Conservation (phyloP, 768 basidiomycete species). For the Rhodotorula toruloides region DNA sequence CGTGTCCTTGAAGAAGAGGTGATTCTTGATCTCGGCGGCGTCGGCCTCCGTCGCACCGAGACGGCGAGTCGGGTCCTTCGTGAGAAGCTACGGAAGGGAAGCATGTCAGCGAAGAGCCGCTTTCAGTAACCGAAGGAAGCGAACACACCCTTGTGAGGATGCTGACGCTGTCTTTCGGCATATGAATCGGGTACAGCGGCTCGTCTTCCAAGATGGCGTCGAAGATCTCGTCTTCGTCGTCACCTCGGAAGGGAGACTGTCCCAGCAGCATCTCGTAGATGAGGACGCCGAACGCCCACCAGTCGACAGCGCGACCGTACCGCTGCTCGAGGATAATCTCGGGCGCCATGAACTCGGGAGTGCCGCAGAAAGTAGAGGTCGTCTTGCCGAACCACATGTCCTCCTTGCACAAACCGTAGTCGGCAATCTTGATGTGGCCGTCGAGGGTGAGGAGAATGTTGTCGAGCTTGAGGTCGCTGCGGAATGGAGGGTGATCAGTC, state of each 20-base stretch:
- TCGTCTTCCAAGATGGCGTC: constrained; percentile 98
- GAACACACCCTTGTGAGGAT: constrained; percentile 76
- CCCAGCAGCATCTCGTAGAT: constrained; percentile 99
- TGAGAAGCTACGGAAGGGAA: constrained; percentile 61
- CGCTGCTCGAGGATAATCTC: constrained; percentile 99
- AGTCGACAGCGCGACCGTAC: constrained; percentile 96
- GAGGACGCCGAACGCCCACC: constrained; percentile 99
- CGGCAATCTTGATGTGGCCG: constrained; percentile 96
- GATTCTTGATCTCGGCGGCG: constrained; percentile 93
- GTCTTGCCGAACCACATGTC: constrained; percentile 97
- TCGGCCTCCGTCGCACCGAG: constrained; percentile 87
- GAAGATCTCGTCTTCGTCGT: constrained; percentile 99
- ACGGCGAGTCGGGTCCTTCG: constrained; percentile 81
- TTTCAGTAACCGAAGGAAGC: background rate
- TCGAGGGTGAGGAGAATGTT: constrained; percentile 95
- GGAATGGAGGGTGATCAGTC: no score
- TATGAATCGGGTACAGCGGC: constrained; percentile 95
- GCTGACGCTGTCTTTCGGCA: constrained; percentile 95
- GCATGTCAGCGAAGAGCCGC: constrained; percentile 2
- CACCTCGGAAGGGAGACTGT: constrained; percentile 97
- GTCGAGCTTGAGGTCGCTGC: constrained; percentile 91
- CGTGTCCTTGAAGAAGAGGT: constrained; percentile 98
- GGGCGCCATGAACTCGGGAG: constrained; percentile 99
- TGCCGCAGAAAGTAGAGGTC: constrained; percentile 98
- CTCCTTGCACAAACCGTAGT: constrained; percentile 98